Percentiles rank a stretch among this genome's conserved stretches.
Conservation (phyloP, 306 rosid species). For the Gastrolobium villosum region DNA sequence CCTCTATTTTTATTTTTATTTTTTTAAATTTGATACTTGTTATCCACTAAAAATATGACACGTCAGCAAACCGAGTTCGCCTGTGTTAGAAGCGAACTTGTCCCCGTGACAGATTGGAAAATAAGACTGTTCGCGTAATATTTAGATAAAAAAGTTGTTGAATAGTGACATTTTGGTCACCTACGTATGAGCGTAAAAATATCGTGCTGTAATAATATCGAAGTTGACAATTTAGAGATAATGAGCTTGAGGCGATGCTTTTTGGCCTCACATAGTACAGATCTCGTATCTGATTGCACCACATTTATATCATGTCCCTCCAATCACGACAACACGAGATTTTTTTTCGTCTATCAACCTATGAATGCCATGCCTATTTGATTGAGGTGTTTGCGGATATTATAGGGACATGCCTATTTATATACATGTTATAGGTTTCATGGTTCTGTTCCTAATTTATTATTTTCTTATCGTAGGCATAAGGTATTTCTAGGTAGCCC, state of each 20-base stretch:
- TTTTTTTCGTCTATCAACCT: conserved; percentile 25
- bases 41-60: no score
- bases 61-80: no score
- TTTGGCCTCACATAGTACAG: conserved; percentile 49
- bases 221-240: conserved; percentile 56
- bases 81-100: no score
- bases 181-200: conserved; percentile 52
- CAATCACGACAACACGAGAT: conserved; percentile 63
- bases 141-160: no score
- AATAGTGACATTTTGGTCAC: no score
- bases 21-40: no score
- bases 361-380: conserved; percentile 30
- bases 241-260: conserved; percentile 59
- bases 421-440: conserved; percentile 34
- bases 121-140: no score
- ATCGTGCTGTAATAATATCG: conserved; percentile 55
- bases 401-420: no score
- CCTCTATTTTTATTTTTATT: no score
- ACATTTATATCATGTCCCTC: conserved; percentile 51
- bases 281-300: conserved; percentile 43
- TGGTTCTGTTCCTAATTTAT: conserved; percentile 42
- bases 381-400: no score
- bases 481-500: background rate
- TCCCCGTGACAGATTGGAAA: no score
- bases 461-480: conserved; percentile 16